Evolutionary conservation across 2,329 filamentous ascomycete species (phyloP).

Genomic region (Neocucurbitaria cava): DNA sequence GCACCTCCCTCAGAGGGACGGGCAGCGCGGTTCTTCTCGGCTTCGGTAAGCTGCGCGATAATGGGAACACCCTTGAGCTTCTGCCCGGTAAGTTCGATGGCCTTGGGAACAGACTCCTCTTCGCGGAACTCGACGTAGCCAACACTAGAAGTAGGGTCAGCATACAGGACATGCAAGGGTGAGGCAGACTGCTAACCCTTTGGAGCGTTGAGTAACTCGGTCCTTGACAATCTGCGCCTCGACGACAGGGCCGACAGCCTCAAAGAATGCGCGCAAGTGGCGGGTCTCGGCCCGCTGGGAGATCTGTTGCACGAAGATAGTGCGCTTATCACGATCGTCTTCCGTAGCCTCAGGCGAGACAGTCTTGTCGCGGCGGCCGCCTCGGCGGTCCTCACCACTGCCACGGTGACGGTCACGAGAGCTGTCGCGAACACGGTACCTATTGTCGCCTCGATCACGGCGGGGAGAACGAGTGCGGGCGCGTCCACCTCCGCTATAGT

Average conservation of each 20-base stretch:
- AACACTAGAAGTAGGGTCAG: constrained; percentile 69
- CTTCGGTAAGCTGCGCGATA: constrained; percentile 97
- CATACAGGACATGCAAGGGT: constrained; percentile 2
- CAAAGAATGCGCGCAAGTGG: constrained; percentile 93
- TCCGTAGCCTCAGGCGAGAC: constrained; percentile 80
- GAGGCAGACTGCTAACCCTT: constrained; percentile 72
- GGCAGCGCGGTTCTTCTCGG: constrained; percentile 98
- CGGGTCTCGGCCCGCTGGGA: constrained; percentile 91
- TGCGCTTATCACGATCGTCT: constrained; percentile 95
- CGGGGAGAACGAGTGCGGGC: constrained; percentile 49
- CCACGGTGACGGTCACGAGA: constrained; percentile 54
- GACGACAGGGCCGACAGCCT: constrained; percentile 91
- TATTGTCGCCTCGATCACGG: constrained; percentile 48
- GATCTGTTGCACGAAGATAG: constrained; percentile 98
- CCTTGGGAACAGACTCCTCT: constrained; percentile 90
- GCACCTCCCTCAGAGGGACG: constrained; percentile 69
- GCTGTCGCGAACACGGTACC: constrained; percentile 56
- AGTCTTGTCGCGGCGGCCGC: constrained; percentile 50
- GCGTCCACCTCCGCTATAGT: constrained; percentile 47
- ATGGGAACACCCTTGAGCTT: constrained; percentile 98
- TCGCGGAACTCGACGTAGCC: constrained; percentile 99
- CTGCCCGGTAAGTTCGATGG: constrained; percentile 97
- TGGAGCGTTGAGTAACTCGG: constrained; percentile 92
- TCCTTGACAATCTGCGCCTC: constrained; percentile 99
- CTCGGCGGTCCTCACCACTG: constrained; percentile 55